These are phyloP conservation scores for Geotrichum reessii DNA, from an alignment of 1,139 yeast species.

Conservation along the genomic window DNA sequence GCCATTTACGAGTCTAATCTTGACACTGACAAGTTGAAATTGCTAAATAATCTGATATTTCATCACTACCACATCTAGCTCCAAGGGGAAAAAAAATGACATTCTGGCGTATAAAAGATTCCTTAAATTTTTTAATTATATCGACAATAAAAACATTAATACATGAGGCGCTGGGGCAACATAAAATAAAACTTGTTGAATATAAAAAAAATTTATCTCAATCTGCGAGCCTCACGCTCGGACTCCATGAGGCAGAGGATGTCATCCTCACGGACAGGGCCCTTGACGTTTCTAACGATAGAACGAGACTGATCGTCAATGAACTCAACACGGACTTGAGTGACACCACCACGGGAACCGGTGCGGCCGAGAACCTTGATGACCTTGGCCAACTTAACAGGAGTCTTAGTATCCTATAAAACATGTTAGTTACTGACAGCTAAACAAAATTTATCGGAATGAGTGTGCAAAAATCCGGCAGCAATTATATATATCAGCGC, in stretches of 20 bases:
- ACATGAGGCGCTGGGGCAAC: neutral
- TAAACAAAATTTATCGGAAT: neutral
- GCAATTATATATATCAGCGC: neutral
- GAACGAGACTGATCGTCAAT: conserved; percentile 97
- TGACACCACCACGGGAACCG: conserved; percentile 99
- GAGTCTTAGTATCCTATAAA: conserved; percentile 44
- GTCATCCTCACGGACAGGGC: conserved; percentile 99
- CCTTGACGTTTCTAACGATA: conserved; percentile 98
- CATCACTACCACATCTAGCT: too few species aligned
- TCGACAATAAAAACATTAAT: neutral
- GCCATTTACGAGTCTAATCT: too few species aligned
- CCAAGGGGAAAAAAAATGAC: neutral
- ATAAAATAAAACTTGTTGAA: conserved; percentile 7
- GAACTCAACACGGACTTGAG: conserved; percentile 99
- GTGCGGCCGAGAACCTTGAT: conserved; percentile 99
- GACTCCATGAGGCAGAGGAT: conserved; percentile 99
- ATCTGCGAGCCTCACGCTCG: conserved; percentile 95
- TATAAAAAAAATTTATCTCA: conserved; percentile 35
- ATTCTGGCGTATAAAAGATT: neutral
- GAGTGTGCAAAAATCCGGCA: neutral
- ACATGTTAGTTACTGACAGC: conserved; percentile 7
- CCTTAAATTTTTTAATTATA: neutral
- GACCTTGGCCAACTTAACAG: conserved; percentile 98
- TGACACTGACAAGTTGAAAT: too few species aligned
- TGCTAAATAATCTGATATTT: too few species aligned